Percentiles rank a stretch among this genome's conserved stretches.
These are phyloP conservation scores for Hypomontagnella monticulosa DNA, from an alignment of 495 filamentous ascomycete genomes.

Conservation along the genomic window DNA sequence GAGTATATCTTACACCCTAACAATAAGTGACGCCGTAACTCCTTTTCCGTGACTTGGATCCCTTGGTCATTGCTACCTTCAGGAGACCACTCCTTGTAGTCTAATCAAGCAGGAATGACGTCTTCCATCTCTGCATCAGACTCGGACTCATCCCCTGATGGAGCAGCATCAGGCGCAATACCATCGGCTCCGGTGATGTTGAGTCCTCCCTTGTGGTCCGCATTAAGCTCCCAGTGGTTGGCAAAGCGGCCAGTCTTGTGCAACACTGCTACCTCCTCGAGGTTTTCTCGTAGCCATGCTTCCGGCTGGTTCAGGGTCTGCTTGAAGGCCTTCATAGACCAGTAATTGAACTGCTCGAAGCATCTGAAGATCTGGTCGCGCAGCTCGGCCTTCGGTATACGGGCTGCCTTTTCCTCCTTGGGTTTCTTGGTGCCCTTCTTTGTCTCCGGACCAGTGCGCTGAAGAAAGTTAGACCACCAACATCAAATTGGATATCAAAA, in stretches of 20 bases:
- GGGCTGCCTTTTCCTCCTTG: constrained; percentile 82
- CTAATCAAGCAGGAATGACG: constrained; percentile 52
- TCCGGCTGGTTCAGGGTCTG: constrained; percentile 82
- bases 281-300: constrained; percentile 83
- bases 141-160: constrained; percentile 70
- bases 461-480: constrained; percentile 39
- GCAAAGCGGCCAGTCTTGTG: constrained; percentile 83
- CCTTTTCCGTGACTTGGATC: constrained; percentile 16
- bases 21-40: constrained; percentile 29
- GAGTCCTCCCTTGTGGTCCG: constrained; percentile 68
- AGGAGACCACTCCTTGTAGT: not conserved
- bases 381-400: constrained; percentile 86
- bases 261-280: constrained; percentile 83
- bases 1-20: constrained; percentile 10
- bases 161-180: constrained; percentile 62
- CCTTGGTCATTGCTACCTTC: not conserved
- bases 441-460: constrained; percentile 49
- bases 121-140: constrained; percentile 80
- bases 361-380: constrained; percentile 81
- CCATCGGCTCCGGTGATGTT: constrained; percentile 56
- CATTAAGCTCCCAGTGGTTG: constrained; percentile 82
- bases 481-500: not conserved
- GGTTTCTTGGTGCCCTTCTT: constrained; percentile 62
- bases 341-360: constrained; percentile 86
- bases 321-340: constrained; percentile 86